Conservation (phyloP, 2,329 filamentous ascomycete genomes). For the Epichloe baconii region DNA sequence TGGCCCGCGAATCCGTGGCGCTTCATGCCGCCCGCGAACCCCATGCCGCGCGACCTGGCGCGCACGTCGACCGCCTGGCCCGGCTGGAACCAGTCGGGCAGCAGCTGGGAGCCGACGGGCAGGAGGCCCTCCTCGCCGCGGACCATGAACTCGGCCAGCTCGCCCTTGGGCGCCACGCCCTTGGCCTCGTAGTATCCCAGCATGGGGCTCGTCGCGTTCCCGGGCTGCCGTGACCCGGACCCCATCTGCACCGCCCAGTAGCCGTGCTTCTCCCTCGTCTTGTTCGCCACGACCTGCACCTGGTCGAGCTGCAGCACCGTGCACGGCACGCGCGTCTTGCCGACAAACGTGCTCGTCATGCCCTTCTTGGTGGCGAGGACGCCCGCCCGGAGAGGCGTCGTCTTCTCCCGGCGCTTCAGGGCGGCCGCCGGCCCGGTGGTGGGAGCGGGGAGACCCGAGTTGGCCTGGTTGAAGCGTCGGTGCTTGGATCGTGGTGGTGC, state of each 20-base stretch:
- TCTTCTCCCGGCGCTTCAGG: conserved; percentile 42
- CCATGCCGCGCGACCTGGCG: conserved; percentile 71
- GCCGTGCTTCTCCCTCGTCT: conserved; percentile 67
- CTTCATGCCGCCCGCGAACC: conserved; percentile 98
- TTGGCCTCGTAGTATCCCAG: conserved; percentile 80
- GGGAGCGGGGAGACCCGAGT: conserved; percentile 40
- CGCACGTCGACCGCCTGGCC: conserved; percentile 85
- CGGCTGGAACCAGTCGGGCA: conserved; percentile 80
- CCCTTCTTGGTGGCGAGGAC: conserved; percentile 84
- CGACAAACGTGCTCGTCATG: conserved; percentile 85
- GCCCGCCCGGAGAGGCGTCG: conserved; percentile 59
- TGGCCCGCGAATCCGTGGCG: conserved; percentile 81
- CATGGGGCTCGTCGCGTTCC: conserved; percentile 68
- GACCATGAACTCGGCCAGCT: conserved; percentile 80
- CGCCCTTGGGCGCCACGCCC: conserved; percentile 69
- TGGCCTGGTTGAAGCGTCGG: conserved; percentile 47
- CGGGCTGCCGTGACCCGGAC: conserved; percentile 56
- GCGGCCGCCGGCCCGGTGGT: conserved; percentile 48
- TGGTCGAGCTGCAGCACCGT: conserved; percentile 90
- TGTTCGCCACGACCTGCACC: conserved; percentile 79
- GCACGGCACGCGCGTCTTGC: conserved; percentile 66
- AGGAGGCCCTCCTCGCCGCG: conserved; percentile 59
- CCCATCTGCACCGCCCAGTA: conserved; percentile 94
- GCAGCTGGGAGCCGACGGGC: conserved; percentile 60
- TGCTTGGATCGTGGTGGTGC: conserved; percentile 37